Evolutionary conservation across 306 rosid genomes (phyloP).

Genomic region (Lotus japonicus): DNA sequence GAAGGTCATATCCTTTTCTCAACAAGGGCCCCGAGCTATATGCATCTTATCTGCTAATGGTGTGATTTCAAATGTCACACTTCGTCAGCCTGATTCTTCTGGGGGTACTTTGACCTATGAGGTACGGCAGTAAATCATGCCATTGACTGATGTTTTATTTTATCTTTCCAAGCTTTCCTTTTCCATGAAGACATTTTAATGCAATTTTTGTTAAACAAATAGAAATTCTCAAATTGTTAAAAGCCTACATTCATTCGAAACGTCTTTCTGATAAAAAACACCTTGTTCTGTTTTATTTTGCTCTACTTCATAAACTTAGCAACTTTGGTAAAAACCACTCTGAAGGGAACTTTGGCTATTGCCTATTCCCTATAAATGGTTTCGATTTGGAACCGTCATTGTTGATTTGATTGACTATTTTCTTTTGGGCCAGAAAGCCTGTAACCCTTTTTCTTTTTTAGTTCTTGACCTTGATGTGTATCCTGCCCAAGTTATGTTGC

Average conservation of each 20-base stretch:
- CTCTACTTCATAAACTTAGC: not conserved
- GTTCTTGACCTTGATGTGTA: no score
- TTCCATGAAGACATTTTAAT: not conserved
- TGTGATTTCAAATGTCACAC: constrained; percentile 61
- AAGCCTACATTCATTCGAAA: not conserved
- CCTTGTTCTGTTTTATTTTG: not conserved
- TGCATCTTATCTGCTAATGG: constrained; percentile 79
- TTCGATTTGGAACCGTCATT: not conserved
- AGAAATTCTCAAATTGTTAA: not conserved
- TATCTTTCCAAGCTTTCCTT: not conserved
- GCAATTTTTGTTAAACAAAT: not conserved
- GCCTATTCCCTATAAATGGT: not conserved
- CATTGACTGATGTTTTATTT: constrained; percentile 1
- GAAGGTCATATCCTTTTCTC: constrained; percentile 68
- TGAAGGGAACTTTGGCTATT: not conserved
- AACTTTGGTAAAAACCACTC: not conserved
- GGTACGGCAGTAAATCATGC: constrained; percentile 34
- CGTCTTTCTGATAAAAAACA: not conserved
- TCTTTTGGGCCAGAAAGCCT: no score
- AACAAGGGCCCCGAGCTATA: constrained; percentile 82
- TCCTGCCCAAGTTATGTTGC: no score
- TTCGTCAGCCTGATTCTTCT: constrained; percentile 76
- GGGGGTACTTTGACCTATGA: constrained; percentile 69
- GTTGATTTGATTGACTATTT: not conserved
- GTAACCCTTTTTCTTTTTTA: no score